Base-by-base conservation (phyloP, 768 basidiomycete species). In the Neoboletus subvelutipes region DNA sequence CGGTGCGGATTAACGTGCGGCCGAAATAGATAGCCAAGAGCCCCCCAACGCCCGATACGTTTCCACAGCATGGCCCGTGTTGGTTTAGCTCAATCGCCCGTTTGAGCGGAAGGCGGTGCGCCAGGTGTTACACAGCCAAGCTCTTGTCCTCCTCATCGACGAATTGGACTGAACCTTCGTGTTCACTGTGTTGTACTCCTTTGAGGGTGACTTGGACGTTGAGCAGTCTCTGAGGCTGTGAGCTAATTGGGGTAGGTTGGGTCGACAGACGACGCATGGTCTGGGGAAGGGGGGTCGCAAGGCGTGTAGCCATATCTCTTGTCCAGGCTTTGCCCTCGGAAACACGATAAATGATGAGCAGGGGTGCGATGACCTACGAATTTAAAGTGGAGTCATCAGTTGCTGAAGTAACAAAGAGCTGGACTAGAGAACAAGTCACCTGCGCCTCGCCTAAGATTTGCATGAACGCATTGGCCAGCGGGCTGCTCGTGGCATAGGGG, bases 281-380 rank as follows among this genome's bases (percentile, higher is more conserved):
- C 26, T 61, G 48, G 9, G 66, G 57, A 33, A 2, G 28, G 0
- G 57, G 51, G 17, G 40, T 42, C 1, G 50, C 20, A 20, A 53
- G 33, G 12, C 58, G 58, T 15, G 70, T 52, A 5, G 63, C 34
- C 29, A 61, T 53, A 8, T 69, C 61, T 26, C 46, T 58, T 22
- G 63, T 62, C 80, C 78, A 79, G 3, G 77, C 79, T 26, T 74
- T 72, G 15, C 80, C 80, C 56, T 77, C 69, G 2, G 78, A 75
- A 12, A 81, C 68, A n/a, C 79, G 76, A 42, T 76, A 77, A 37
- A 79, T 79, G 53, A 81, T 80, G 24, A 80, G 70, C 57, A 79
- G 77, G 0, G 76, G 74, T 12, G 80, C 78, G 31, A 80, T 74
- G 67, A 78, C 72, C 79, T 80, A 58, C 2, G 17, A n/a, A 48